Evolutionary conservation across 2,329 filamentous ascomycete genomes (phyloP).

Genomic region (Lachnellula suecica): DNA sequence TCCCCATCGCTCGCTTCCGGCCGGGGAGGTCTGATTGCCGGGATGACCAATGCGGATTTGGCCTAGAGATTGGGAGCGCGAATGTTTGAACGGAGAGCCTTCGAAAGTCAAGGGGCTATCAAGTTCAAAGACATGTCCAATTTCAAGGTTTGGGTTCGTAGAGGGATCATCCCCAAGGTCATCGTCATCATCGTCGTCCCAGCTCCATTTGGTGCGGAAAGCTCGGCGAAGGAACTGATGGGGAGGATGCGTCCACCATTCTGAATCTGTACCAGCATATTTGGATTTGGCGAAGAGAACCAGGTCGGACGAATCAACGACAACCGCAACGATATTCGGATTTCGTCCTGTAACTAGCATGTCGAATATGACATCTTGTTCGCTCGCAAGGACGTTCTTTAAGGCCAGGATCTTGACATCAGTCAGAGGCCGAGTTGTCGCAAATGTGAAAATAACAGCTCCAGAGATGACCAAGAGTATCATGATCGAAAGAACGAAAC

Average conservation of each 20-base stretch:
- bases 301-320: slow-evolving; percentile 81
- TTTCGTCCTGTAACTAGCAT: slow-evolving; percentile 85
- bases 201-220: slow-evolving; percentile 27
- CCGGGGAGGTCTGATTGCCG: slow-evolving; percentile 81
- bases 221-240: slow-evolving; percentile 31
- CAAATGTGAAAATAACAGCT: slow-evolving; percentile 84
- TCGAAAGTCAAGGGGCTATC: slow-evolving; percentile 89
- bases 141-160: slow-evolving; percentile 77
- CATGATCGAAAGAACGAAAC: slow-evolving; percentile 79
- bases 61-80: slow-evolving; percentile 70
- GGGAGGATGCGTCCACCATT: slow-evolving; percentile 52
- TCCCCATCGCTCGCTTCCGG: slow-evolving; percentile 86
- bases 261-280: slow-evolving; percentile 67
- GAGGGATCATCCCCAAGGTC: slow-evolving; percentile 59
- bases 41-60: slow-evolving; percentile 80
- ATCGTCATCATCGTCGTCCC: slow-evolving; percentile 31
- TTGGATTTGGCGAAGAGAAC: slow-evolving; percentile 94
- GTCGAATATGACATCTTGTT: slow-evolving; percentile 94
- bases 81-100: slow-evolving; percentile 79
- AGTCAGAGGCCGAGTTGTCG: slow-evolving; percentile 82
- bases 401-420: slow-evolving; percentile 79
- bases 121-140: slow-evolving; percentile 85
- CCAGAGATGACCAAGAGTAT: slow-evolving; percentile 80
- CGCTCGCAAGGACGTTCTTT: slow-evolving; percentile 86
- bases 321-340: slow-evolving; percentile 87